A percentile compares a stretch with the other conserved stretches of the same genome.
Evolutionary conservation across 495 filamentous ascomycete species (phyloP).

Genomic region (Trichoderma asperelloides): DNA sequence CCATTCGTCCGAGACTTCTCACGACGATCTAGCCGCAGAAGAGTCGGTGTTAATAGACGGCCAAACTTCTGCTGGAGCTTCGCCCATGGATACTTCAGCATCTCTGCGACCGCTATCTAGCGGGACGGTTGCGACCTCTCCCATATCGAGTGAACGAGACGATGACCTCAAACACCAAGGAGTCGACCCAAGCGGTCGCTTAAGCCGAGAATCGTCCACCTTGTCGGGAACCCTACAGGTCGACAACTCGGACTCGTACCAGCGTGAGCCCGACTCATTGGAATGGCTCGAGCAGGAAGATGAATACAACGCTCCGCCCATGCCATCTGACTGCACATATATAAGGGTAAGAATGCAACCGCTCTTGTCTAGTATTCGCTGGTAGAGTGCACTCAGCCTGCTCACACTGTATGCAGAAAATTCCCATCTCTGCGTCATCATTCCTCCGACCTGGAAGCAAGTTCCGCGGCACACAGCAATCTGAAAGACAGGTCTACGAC

Average conservation of each 20-base stretch:
- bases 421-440: conserved; percentile 61
- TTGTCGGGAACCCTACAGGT: background rate
- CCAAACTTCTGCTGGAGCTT: background rate
- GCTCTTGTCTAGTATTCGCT: background rate
- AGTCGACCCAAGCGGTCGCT: background rate
- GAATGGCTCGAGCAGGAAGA: conserved; percentile 12
- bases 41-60: background rate
- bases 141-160: background rate
- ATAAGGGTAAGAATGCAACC: conserved; percentile 44
- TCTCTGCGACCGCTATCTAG: conserved; percentile 5
- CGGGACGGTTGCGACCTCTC: background rate
- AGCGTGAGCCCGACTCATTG: conserved; percentile 1
- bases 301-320: conserved; percentile 29
- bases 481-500: conserved; percentile 81
- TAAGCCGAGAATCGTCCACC: background rate
- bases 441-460: conserved; percentile 81
- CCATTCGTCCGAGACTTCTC: background rate
- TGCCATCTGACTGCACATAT: conserved; percentile 59
- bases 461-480: conserved; percentile 86
- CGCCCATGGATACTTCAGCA: background rate
- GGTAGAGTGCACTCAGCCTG: background rate
- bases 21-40: background rate
- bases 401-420: conserved; percentile 35
- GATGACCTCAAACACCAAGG: background rate
- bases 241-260: background rate